Percentiles rank a stretch among this genome's conserved stretches.
Conservation (phyloP, 208 protist genomes). For the Acanthamoeba castellanii region DNA sequence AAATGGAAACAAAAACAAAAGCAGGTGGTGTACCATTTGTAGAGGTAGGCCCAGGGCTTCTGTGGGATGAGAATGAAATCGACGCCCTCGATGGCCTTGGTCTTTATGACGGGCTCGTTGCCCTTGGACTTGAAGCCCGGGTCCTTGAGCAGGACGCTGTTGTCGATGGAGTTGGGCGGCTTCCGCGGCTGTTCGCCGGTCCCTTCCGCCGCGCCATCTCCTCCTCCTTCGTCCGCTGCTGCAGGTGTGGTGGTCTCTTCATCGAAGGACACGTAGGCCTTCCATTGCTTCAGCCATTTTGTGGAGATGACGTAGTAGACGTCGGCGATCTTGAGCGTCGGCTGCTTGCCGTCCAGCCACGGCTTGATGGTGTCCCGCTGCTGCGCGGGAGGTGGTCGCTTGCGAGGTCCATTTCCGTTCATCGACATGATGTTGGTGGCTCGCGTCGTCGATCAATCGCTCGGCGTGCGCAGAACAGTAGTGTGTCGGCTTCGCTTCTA, state of each 20-base stretch:
- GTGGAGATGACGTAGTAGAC: slow-evolving; percentile 25
- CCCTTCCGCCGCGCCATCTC: background rate
- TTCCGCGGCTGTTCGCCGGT: background rate
- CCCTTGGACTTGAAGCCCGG: slow-evolving; percentile 47
- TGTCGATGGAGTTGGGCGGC: slow-evolving; percentile 11
- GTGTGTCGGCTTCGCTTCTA: background rate
- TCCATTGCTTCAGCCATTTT: slow-evolving; percentile 42
- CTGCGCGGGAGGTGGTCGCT: slow-evolving; percentile 4
- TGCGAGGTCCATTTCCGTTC: background rate
- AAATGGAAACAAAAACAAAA: too few relatives aligned
- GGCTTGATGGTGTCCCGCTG: background rate
- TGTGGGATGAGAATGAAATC: slow-evolving; percentile 5
- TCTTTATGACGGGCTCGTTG: slow-evolving; percentile 42
- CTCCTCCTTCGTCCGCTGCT: background rate
- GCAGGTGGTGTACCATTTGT: slow-evolving; percentile 9
- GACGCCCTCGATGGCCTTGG: slow-evolving; percentile 9
- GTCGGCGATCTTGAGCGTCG: background rate
- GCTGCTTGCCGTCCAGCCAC: background rate
- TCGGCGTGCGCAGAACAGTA: background rate
- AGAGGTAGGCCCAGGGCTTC: slow-evolving; percentile 13
- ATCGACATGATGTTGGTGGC: background rate
- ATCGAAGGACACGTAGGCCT: slow-evolving; percentile 26
- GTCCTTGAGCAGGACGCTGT: slow-evolving; percentile 51
- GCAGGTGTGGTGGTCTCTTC: background rate
- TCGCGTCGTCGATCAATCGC: background rate